Evolutionary conservation across 108 stramenopile genomes (phyloP).

Genomic region (Epithemia pelagica): DNA sequence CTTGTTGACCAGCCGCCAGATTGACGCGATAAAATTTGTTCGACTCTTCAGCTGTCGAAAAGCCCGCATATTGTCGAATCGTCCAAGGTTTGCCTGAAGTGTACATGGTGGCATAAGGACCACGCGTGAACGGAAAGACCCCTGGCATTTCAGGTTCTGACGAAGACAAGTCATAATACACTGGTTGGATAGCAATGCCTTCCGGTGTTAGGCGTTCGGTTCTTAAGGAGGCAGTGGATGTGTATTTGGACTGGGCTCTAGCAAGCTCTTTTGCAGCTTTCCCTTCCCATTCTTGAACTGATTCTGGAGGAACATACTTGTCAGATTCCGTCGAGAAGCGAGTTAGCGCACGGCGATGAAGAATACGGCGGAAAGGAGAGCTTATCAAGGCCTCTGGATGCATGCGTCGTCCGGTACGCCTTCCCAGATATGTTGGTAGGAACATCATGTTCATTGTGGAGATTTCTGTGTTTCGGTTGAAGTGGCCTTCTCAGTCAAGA

Average conservation of each 20-base stretch:
- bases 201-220: slow-evolving; percentile 68
- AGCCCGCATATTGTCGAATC: slow-evolving; percentile 93
- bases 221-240: slow-evolving; percentile 52
- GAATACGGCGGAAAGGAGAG: too few species aligned
- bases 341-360: too few species aligned
- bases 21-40: slow-evolving; percentile 89
- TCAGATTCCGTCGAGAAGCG: too few species aligned
- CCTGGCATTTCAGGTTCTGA: slow-evolving; percentile 82
- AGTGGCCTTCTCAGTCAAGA: too few species aligned
- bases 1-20: slow-evolving; percentile 93
- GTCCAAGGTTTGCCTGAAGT: slow-evolving; percentile 82
- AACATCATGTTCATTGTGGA: too few species aligned
- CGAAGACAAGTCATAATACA: slow-evolving; percentile 79
- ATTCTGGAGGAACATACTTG: too few species aligned
- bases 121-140: slow-evolving; percentile 92
- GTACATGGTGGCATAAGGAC: slow-evolving; percentile 98
- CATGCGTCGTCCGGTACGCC: too few species aligned
- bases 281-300: not conserved
- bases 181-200: slow-evolving; percentile 88
- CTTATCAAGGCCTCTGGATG: too few species aligned
- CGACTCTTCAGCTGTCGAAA: slow-evolving; percentile 95
- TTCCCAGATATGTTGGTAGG: too few species aligned
- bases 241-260: slow-evolving; percentile 31
- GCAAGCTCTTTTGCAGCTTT: slow-evolving; percentile 66
- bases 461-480: too few species aligned